Base-by-base conservation (phyloP, 805 yeast species). In the Myxozyma geophila region DNA sequence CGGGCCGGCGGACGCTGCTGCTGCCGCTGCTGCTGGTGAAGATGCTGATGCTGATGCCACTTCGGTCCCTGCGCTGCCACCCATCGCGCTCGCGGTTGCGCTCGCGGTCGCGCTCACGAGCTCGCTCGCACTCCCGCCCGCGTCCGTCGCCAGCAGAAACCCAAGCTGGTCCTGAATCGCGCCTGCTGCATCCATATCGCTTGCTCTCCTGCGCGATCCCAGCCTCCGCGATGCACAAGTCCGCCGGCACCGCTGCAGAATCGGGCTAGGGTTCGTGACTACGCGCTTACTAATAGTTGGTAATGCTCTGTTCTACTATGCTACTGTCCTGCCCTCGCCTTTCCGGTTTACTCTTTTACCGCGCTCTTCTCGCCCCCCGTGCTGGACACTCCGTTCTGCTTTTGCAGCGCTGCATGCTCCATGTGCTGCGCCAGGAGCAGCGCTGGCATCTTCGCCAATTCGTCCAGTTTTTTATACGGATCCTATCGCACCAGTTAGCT, bases 381-480 rank as follows among this genome's bases (percentile, higher is more conserved):
- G 21, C 41, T 15, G 41, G 37, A 2, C 21, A 4, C 49, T 15
- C 51, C 8, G 44, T 9, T 15, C 40, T 23, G 23, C 53, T 57
- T 19, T 51, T 39, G 28, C 15, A 35, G 2, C 39, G 39, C n/a
- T 0, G 55, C 36, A 15, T 46, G 7, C 28, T 60, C 57, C 43
- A 58, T 6, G 23, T 58, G 66, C 43, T 55, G 58, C 12, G 63
- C 66, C 9, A 66, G 44, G 9, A 66, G 63, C 19, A 50, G 19
- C 17, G 69, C 65, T 9, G 69, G 69, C 41, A 66, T 41, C 15
- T 37, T 17, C 7, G 66, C 63, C 36, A 67, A 49, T 55, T 67
- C 67, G n/a, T 67, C 66, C 37, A 67, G 61, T 35, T 67, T 66
- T 37, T 54, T 21, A 7, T 39, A n/a, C 19, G 70, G 70, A 54